Evolutionary conservation across 2,329 filamentous ascomycete species (phyloP).

Genomic region (Nannizzia gypsea): DNA sequence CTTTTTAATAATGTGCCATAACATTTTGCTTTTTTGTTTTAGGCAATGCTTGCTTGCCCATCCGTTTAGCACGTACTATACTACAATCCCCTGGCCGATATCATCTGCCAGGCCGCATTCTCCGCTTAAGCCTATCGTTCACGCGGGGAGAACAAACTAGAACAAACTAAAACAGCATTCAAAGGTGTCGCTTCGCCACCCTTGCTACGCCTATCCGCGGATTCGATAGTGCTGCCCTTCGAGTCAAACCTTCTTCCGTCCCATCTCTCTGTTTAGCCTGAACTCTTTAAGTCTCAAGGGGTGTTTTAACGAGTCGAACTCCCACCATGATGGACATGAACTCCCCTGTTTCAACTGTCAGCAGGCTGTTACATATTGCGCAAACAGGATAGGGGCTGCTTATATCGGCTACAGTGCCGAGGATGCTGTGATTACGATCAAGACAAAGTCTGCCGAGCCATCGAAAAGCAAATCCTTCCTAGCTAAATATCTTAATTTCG

Average conservation of each 20-base stretch:
- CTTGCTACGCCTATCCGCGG: constrained; percentile 2
- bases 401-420: background rate
- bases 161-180: background rate
- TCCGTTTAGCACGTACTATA: no score
- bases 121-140: background rate
- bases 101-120: background rate
- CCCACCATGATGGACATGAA: background rate
- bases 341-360: background rate
- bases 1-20: no score
- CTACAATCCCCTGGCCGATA: background rate
- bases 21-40: no score
- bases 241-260: background rate
- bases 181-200: background rate
- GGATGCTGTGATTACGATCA: background rate
- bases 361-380: background rate
- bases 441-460: background rate
- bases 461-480: background rate
- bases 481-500: background rate
- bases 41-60: no score
- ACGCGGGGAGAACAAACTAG: background rate
- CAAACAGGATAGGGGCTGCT: background rate
- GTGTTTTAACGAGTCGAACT: background rate
- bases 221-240: background rate
- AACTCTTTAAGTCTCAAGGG: background rate
- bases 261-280: background rate